Percentiles rank a stretch among this genome's conserved stretches.
These are phyloP conservation scores for Selaginella tamariscina DNA, from an alignment of 75 land plant species.

Conservation along the genomic window DNA sequence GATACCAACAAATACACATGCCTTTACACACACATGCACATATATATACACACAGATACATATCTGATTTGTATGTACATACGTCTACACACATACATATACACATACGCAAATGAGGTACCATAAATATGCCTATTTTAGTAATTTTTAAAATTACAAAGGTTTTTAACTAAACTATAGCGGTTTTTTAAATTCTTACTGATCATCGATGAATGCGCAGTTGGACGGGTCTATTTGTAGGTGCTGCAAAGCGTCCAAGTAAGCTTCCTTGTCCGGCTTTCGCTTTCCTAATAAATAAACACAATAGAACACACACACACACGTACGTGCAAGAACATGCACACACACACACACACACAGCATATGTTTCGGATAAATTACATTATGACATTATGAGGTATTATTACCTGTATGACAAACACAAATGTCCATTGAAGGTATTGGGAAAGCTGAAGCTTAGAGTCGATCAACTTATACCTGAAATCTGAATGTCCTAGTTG, in stretches of 20 bases:
- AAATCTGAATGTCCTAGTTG: not conserved
- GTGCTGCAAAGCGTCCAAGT: conserved; percentile 40
- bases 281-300: conserved; percentile 48
- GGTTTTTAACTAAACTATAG: no score
- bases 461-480: conserved; percentile 84
- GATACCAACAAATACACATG: not conserved
- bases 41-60: no score
- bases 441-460: conserved; percentile 65
- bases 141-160: no score
- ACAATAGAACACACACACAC: not conserved
- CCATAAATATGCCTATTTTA: no score
- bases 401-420: conserved; percentile 44
- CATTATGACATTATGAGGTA: not conserved
- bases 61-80: not conserved
- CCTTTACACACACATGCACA: not conserved
- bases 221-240: conserved; percentile 50
- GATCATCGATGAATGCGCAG: conserved; percentile 86
- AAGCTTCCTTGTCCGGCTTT: conserved; percentile 67
- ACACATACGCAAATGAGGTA: not conserved
- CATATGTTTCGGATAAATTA: not conserved
- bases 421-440: conserved; percentile 94
- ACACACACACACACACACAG: not conserved
- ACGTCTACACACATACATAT: not conserved
- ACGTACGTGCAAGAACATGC: not conserved
- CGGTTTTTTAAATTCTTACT: conserved; percentile 28